These are phyloP conservation scores for Cronartium ribicola DNA, from an alignment of 1,284 basidiomycete genomes.

Conservation along the genomic window DNA sequence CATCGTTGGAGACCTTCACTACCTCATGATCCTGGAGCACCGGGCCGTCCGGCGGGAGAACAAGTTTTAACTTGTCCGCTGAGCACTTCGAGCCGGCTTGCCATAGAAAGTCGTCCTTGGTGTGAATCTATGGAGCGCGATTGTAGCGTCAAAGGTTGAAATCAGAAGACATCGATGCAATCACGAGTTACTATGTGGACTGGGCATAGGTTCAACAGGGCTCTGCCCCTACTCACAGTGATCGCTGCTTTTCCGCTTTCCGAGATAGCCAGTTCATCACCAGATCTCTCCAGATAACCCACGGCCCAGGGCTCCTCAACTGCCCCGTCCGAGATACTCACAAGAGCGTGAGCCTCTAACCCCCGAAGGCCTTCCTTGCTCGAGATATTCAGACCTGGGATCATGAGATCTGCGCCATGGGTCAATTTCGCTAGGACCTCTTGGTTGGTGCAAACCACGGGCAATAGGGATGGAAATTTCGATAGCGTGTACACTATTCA, in stretches of 20 bases:
- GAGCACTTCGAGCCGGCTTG: slow-evolving; percentile 2
- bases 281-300: slow-evolving; percentile 9
- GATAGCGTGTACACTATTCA: slow-evolving; percentile 17
- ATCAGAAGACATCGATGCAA: not conserved
- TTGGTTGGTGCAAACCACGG: slow-evolving; percentile 14
- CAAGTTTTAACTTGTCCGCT: not conserved
- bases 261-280: not conserved
- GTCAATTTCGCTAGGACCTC: slow-evolving; percentile 14
- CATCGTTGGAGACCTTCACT: not conserved
- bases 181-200: not conserved
- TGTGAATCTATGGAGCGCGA: slow-evolving; percentile 10
- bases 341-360: slow-evolving; percentile 1
- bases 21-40: not conserved
- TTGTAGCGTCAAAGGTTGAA: not conserved
- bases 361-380: not conserved
- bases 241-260: slow-evolving; percentile 20
- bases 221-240: slow-evolving; percentile 4
- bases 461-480: slow-evolving; percentile 12
- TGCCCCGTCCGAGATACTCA: slow-evolving; percentile 1
- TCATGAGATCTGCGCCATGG: slow-evolving; percentile 27
- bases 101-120: slow-evolving; percentile 31
- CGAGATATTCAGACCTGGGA: slow-evolving; percentile 16
- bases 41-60: not conserved
- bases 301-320: slow-evolving; percentile 17
- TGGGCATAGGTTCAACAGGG: not conserved